Conservation (phyloP, 2,329 filamentous ascomycete species). For the Rhinocladiella mackenziei region DNA sequence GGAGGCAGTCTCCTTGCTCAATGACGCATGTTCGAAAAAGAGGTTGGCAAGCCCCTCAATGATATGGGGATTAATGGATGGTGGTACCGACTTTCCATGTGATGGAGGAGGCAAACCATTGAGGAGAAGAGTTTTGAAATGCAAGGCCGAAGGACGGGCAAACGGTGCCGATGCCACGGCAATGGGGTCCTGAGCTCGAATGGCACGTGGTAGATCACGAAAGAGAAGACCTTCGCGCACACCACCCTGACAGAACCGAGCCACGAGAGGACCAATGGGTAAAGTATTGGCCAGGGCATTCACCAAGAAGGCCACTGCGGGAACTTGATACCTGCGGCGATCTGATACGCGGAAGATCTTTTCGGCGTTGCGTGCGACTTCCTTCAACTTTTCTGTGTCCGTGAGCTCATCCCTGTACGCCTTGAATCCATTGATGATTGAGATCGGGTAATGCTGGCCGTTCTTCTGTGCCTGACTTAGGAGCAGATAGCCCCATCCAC, state of each 20-base stretch:
- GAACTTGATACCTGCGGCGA: slow-evolving; percentile 72
- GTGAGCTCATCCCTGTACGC: slow-evolving; percentile 68
- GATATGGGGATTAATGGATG: slow-evolving; percentile 42
- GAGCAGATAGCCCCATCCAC: slow-evolving; percentile 84
- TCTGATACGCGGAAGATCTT: slow-evolving; percentile 70
- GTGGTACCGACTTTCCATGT: slow-evolving; percentile 5
- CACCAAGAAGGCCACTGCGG: slow-evolving; percentile 75
- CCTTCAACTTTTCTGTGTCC: slow-evolving; percentile 73
- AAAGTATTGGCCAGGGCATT: slow-evolving; percentile 67
- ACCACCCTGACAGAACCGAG: slow-evolving; percentile 81
- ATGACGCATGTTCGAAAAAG: slow-evolving; percentile 51
- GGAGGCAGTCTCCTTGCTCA: slow-evolving; percentile 55
- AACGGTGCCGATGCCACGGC: slow-evolving; percentile 57
- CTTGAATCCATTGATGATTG: slow-evolving; percentile 76
- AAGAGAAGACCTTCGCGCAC: slow-evolving; percentile 80
- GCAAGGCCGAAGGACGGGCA: slow-evolving; percentile 44
- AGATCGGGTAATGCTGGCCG: slow-evolving; percentile 75
- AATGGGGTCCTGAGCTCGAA: slow-evolving; percentile 65
- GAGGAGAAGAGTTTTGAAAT: slow-evolving; percentile 48
- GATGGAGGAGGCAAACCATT: slow-evolving; percentile 42
- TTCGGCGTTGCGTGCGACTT: slow-evolving; percentile 72
- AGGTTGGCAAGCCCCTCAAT: slow-evolving; percentile 57
- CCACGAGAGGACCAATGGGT: slow-evolving; percentile 63
- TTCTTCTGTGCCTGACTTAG: slow-evolving; percentile 69
- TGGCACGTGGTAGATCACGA: slow-evolving; percentile 48